Evolutionary conservation across 768 basidiomycete genomes (phyloP), one percentile per base, ranked within the genome.

Genomic region (Phlebiopsis flavidoalba): DNA sequence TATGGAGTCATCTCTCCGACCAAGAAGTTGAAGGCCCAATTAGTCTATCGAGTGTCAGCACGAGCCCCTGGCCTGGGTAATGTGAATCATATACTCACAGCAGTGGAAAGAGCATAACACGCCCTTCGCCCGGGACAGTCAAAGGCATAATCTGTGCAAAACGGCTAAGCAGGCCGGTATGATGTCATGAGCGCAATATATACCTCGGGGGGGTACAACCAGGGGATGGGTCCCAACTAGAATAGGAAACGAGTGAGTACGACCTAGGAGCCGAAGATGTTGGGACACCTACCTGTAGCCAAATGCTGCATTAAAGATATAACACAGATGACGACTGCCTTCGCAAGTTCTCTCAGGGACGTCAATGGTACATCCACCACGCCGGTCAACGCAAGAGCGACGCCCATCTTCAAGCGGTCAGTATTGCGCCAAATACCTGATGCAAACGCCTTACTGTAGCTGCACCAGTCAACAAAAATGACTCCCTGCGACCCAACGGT

Each of bases 241-340:
- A 31, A 31, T 31, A 3, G 26, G 26, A 3, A 31, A 21, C 26
- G 10, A 8, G 33, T 50, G 61, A 58, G 67, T 58, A 24, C 12
- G 10, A 12, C 40, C n/a, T n/a, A n/a, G n/a, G n/a, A n/a, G n/a
- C n/a, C n/a, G 17, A 8, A 12, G 17, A 54, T 19, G 31, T 53
- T 14, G 31, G 8, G 46, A 4, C 5, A 57, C n/a, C 69, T 66
- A 86, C 83, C 88, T 92, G 69, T 88, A 94, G 17, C 95, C 95
- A 69, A 96, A 96, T 15, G 89, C 91, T 35, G 94, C 93, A 64
- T 98, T 98, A 81, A 88, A 98, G 49, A 94, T 77, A 98, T 87
- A 3, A 98, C 95, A 64, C 89, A 94, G 2, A 82, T 70, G 1
- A 98, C 95, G 8, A 97, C 95, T 24, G 88, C 93, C 54, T 85